Base-by-base conservation (phyloP, 352 stramenopile species). In the Achlya hypogyna region DNA sequence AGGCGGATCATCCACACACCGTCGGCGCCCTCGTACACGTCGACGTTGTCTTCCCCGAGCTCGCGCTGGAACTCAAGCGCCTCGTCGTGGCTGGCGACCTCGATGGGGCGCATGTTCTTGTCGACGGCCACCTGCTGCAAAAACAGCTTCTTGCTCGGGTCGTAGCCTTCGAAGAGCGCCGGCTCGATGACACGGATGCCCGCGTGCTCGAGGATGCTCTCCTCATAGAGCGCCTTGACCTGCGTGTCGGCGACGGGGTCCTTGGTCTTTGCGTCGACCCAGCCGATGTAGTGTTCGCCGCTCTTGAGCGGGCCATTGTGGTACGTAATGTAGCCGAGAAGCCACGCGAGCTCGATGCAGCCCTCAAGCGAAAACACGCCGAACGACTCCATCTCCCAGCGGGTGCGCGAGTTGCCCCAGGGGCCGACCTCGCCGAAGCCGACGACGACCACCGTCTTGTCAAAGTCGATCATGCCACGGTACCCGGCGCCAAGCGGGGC, bases 321-420 rank as follows among this genome's bases (percentile, higher is more conserved):
- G 56, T 88, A 91, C 70, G 77, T 69, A 62, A 96, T 95, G 64
- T 79, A 81, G 20, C 87, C 86, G 4, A 84, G 91, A 22, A 95
- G 51, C 87, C 86, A 96, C 18, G 86, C 87, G 10, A 96, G 56
- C 63, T 96, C 87, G 53, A 96, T 90, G 64, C 82, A 89, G 22
- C 87, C 87, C 83, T 96, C 86, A 16, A 96, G 68, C 28, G 87
- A 96, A 68, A 96, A 94, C 69, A 93, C 78, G 49, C 87, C 87
- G 71, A 79, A 95, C 54, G 83, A 91, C 70, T 96, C 87, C 82
- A 96, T 95, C 74, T 96, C 87, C 87, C 87, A 96, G 6, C 84
- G 82, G 27, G 86, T 94, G 27, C 86, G 86, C 18, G 85, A 77
- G 62, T 88, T 95, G 29, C 87, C 87, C 78, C 81, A 96, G 45